Conservation (phyloP, 2,329 filamentous ascomycete species). For the Calcarisporium arbuscula region DNA sequence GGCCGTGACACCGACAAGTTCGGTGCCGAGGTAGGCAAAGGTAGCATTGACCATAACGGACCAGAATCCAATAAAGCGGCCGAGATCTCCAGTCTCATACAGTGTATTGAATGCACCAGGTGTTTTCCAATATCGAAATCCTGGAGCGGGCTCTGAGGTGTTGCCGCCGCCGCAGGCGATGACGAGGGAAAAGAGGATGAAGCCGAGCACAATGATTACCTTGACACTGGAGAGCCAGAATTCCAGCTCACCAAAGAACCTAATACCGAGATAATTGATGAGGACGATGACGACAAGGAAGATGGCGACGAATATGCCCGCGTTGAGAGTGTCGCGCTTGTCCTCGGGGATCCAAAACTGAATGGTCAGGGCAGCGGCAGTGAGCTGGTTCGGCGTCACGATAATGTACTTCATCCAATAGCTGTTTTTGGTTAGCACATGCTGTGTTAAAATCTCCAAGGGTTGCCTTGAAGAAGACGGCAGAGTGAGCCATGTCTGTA, state of each 20-base stretch:
- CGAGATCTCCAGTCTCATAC: slow-evolving; percentile 22
- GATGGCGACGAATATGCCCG: slow-evolving; percentile 72
- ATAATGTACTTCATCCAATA: slow-evolving; percentile 79
- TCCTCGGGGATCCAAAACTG: slow-evolving; percentile 69
- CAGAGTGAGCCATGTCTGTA: slow-evolving; percentile 13
- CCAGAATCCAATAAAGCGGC: slow-evolving; percentile 60
- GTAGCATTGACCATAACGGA: slow-evolving; percentile 68
- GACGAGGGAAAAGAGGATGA: slow-evolving; percentile 60
- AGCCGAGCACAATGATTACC: slow-evolving; percentile 57
- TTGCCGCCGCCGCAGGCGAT: slow-evolving; percentile 61
- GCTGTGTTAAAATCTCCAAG: not conserved
- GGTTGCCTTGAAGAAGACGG: not conserved
- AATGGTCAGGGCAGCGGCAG: slow-evolving; percentile 71
- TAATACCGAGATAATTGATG: slow-evolving; percentile 63
- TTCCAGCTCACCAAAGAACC: slow-evolving; percentile 60
- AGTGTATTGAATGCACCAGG: slow-evolving; percentile 42
- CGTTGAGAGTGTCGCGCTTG: slow-evolving; percentile 62
- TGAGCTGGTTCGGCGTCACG: slow-evolving; percentile 77
- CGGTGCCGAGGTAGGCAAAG: slow-evolving; percentile 73
- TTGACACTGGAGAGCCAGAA: slow-evolving; percentile 62
- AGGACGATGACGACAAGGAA: slow-evolving; percentile 56
- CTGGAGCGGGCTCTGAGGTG: slow-evolving; percentile 52
- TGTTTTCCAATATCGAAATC: slow-evolving; percentile 60
- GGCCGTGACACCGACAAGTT: slow-evolving; percentile 71
- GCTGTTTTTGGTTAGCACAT: slow-evolving; percentile 20